These are phyloP conservation scores for Cichorium intybus DNA, from an alignment of 140 eudicot genomes.

Conservation along the genomic window DNA sequence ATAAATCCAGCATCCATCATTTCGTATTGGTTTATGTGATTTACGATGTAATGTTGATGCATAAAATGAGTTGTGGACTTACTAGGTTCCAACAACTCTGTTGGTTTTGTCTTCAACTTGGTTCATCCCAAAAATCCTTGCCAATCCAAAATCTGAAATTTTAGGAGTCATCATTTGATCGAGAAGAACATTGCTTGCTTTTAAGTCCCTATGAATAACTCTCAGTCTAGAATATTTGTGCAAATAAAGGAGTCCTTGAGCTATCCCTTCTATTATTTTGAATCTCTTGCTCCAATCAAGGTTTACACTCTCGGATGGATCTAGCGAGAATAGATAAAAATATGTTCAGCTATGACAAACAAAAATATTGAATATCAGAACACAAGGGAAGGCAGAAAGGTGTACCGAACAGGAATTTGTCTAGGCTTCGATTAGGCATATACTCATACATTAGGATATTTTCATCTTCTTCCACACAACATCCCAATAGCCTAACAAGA, in stretches of 20 bases:
- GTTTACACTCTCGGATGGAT: constrained; percentile 23
- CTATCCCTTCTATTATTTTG: constrained; percentile 36
- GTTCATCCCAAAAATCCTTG: constrained; percentile 33
- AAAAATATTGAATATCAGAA: neutral
- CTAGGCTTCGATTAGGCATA: constrained; percentile 45
- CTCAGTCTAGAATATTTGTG: constrained; percentile 38
- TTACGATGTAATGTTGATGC: neutral
- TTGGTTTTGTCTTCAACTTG: constrained; percentile 40
- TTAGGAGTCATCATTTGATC: constrained; percentile 40
- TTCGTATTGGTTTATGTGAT: neutral
- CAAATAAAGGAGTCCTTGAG: constrained; percentile 47
- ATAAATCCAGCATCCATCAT: neutral
- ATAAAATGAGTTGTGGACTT: constrained; percentile 10
- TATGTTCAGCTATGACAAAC: neutral
- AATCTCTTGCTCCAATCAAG: constrained; percentile 35
- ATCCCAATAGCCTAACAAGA: constrained; percentile 40
- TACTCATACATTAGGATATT: constrained; percentile 35
- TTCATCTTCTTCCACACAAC: constrained; percentile 42
- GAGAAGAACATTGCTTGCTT: constrained; percentile 39
- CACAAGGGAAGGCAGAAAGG: neutral
- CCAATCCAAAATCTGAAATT: constrained; percentile 41
- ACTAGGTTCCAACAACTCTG: constrained; percentile 45
- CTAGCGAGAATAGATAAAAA: constrained; percentile 1
- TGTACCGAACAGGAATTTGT: constrained; percentile 37
- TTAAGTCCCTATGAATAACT: constrained; percentile 43